These are phyloP conservation scores for Podospora australis DNA, from an alignment of 495 filamentous ascomycete species.

Conservation along the genomic window DNA sequence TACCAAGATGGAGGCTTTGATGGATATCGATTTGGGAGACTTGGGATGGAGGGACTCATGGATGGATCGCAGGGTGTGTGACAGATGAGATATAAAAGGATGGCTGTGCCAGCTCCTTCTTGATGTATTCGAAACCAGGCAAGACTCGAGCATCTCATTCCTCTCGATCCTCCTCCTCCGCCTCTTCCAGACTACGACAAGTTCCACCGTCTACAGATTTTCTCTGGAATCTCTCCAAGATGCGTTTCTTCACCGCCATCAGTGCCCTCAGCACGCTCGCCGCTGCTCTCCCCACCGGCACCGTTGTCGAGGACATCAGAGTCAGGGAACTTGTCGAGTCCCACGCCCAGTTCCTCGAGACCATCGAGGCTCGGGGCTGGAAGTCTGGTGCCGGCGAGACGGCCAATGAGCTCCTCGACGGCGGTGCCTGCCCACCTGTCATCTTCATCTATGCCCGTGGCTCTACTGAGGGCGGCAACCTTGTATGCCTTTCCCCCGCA, in stretches of 20 bases:
- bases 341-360: neutral
- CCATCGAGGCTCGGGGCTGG: slow-evolving; percentile 5
- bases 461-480: slow-evolving; percentile 38
- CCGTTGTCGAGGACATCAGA: slow-evolving; percentile 7
- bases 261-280: slow-evolving; percentile 6
- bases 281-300: slow-evolving; percentile 8
- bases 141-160: neutral
- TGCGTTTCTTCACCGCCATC: slow-evolving; percentile 7
- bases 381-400: neutral
- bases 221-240: neutral
- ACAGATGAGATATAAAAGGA: neutral
- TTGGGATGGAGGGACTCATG: too few relatives aligned
- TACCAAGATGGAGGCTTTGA: neutral
- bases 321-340: slow-evolving; percentile 5
- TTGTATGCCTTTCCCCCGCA: slow-evolving; percentile 29
- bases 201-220: neutral
- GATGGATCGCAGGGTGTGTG: neutral
- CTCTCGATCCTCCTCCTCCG: neutral
- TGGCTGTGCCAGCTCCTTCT: neutral
- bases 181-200: neutral
- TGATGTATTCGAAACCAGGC: neutral
- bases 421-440: slow-evolving; percentile 36
- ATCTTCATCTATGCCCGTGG: slow-evolving; percentile 47
- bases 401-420: slow-evolving; percentile 7
- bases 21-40: too few relatives aligned